Evolutionary conservation across 441 rosid species (phyloP), one percentile per base, ranked within the genome.

Genomic region (Mallotus repandus): DNA sequence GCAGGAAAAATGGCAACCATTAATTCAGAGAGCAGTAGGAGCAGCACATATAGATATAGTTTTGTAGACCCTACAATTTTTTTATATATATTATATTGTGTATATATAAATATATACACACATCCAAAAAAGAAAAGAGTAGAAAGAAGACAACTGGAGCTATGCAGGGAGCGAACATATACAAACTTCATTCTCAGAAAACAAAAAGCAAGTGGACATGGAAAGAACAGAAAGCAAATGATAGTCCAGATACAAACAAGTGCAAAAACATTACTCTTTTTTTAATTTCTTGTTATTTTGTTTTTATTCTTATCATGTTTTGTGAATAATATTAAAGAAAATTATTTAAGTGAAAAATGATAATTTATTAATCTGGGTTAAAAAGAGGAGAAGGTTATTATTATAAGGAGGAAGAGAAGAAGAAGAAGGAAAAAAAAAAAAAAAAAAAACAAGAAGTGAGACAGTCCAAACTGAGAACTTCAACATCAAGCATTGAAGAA

Each of bases 391-490:
- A 19, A 50, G 66, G 66, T 15, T 18, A 45, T 41, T n/a, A 21
- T 29, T 10, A 9, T 58, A 50, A 16, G 25, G 64, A 25, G 21
- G 41, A 4, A n/a, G 49, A 78, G 13, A n/a, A n/a, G n/a, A n/a
- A n/a, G n/a, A n/a, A n/a, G n/a, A n/a, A n/a, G n/a, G n/a, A 70
- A 48, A 18, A 56, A 55, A 53, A 65, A 61, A 41, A 54, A 58
- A 22, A 25, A 48, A 45, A 58, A 62, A 63, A 75, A 61, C 78
- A 74, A 75, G 80, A 73, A 77, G 80, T 18, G 74, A 78, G 81
- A 80, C 74, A 70, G 84, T 85, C 92, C 86, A 84, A 83, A 73
- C 75, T 72, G 76, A 71, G 70, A 83, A 80, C 78, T 83, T 84
- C 72, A 85, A 82, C 86, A 84, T 81, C 81, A 85, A 78, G 76